Conservation (phyloP, 2,329 filamentous ascomycete genomes). For the Lasiodiplodia gonubiensis region DNA sequence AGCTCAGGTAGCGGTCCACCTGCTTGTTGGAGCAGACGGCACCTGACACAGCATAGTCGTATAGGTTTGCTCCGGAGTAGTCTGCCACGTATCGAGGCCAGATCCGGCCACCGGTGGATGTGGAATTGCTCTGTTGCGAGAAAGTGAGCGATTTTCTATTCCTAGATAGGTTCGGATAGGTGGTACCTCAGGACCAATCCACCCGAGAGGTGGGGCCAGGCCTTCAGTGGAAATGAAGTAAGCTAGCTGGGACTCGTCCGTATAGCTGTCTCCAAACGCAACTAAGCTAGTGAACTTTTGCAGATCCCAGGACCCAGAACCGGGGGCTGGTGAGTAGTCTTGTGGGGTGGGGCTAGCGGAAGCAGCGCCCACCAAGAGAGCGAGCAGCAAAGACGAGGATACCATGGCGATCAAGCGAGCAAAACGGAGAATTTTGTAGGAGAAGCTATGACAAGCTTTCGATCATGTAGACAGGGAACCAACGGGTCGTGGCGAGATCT, state of each 20-base stretch:
- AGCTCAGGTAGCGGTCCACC: slow-evolving; percentile 59
- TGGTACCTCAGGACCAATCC: slow-evolving; percentile 53
- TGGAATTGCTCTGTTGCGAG: slow-evolving; percentile 51
- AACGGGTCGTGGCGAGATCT: not conserved
- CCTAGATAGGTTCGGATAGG: not conserved
- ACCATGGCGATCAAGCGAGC: slow-evolving; percentile 19
- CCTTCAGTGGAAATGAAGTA: slow-evolving; percentile 67
- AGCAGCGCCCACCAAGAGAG: slow-evolving; percentile 3
- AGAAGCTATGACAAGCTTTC: slow-evolving; percentile 21
- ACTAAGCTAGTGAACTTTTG: slow-evolving; percentile 66
- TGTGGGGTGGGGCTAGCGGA: slow-evolving; percentile 13
- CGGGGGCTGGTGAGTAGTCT: not conserved
- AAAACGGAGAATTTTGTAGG: slow-evolving; percentile 11
- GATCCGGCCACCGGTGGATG: slow-evolving; percentile 68
- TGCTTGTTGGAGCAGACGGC: slow-evolving; percentile 75
- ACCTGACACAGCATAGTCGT: slow-evolving; percentile 75
- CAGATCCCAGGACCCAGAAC: slow-evolving; percentile 43
- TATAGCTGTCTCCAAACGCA: slow-evolving; percentile 77
- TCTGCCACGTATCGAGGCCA: slow-evolving; percentile 73
- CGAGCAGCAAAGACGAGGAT: slow-evolving; percentile 6
- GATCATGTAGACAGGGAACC: not conserved
- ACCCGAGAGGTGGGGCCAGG: slow-evolving; percentile 67
- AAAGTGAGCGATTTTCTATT: not conserved
- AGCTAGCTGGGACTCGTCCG: slow-evolving; percentile 69
- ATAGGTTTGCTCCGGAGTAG: slow-evolving; percentile 60